Percentiles rank a stretch among this genome's conserved stretches.
Conservation (phyloP, 2,329 filamentous ascomycete genomes). For the Endothia cerciana region DNA sequence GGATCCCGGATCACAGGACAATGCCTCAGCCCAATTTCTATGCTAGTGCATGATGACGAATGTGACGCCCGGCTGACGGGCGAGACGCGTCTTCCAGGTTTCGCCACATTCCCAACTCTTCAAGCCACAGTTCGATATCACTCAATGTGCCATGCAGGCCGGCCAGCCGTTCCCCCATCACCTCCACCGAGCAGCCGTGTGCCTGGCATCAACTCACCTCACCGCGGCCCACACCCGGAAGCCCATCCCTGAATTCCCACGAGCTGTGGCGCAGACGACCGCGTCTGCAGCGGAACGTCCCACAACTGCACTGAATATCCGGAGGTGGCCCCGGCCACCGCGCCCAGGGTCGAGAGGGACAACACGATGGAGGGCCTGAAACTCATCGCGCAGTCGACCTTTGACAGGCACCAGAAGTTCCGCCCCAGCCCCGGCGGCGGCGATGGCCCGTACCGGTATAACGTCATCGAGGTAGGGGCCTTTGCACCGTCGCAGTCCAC, state of each 20-base stretch:
- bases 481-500: slow-evolving; percentile 15
- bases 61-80: not conserved
- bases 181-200: not conserved
- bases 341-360: not conserved
- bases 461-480: slow-evolving; percentile 29
- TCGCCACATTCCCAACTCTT: slow-evolving; percentile 25
- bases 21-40: slow-evolving; percentile 14
- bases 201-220: slow-evolving; percentile 9
- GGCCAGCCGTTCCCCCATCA: not conserved
- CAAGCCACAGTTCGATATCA: slow-evolving; percentile 19
- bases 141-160: too few relatives aligned
- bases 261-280: slow-evolving; percentile 1
- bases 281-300: not conserved
- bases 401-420: slow-evolving; percentile 29
- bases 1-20: not conserved
- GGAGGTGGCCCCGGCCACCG: slow-evolving; percentile 8
- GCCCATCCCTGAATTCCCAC: not conserved
- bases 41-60: slow-evolving; percentile 28
- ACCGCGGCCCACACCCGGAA: slow-evolving; percentile 6
- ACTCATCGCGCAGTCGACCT: slow-evolving; percentile 28
- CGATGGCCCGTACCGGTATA: slow-evolving; percentile 22
- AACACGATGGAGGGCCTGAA: slow-evolving; percentile 27
- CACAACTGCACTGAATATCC: not conserved
- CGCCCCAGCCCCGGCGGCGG: slow-evolving; percentile 10
- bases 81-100: not conserved